These are phyloP conservation scores for Thelonectria olida DNA, from an alignment of 2,329 filamentous ascomycete species.

Conservation along the genomic window DNA sequence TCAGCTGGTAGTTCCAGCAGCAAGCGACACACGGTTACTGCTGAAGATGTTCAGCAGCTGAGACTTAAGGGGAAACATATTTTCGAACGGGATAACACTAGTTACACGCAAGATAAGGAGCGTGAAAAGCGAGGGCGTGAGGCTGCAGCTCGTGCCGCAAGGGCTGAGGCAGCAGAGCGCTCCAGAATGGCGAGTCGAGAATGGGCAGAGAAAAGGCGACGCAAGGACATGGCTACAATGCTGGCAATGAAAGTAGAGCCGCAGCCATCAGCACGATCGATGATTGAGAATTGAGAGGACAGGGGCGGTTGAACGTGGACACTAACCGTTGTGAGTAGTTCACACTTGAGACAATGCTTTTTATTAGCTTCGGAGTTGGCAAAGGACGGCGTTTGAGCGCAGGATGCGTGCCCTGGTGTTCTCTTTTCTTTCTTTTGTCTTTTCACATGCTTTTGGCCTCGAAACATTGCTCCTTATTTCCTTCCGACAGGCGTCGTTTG, in stretches of 20 bases:
- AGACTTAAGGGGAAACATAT: conserved; percentile 63
- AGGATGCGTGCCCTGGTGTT: conserved; percentile 26
- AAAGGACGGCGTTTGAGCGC: conserved; percentile 28
- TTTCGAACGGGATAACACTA: conserved; percentile 59
- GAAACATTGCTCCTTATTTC: conserved; percentile 10
- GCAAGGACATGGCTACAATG: conserved; percentile 45
- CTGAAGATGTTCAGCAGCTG: conserved; percentile 61
- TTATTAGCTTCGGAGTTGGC: conserved; percentile 33
- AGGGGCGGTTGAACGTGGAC: not conserved
- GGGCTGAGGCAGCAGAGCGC: conserved; percentile 69
- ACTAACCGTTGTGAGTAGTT: not conserved
- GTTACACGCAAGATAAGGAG: conserved; percentile 56
- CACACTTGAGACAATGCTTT: not conserved
- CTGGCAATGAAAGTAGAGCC: conserved; percentile 23
- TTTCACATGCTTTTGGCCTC: not conserved
- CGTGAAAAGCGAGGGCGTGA: conserved; percentile 65
- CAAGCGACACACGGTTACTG: conserved; percentile 59
- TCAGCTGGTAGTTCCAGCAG: conserved; percentile 55
- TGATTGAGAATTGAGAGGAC: not conserved
- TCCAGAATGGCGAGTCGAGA: conserved; percentile 67
- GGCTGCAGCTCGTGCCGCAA: conserved; percentile 60
- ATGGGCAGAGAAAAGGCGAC: conserved; percentile 68
- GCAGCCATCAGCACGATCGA: conserved; percentile 6
- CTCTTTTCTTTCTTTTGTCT: conserved; percentile 2
- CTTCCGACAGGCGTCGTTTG: conserved; percentile 25